Percentiles rank a stretch among this genome's conserved stretches.
Conservation (phyloP, 495 filamentous ascomycete genomes). For the Monascus purpureus region DNA sequence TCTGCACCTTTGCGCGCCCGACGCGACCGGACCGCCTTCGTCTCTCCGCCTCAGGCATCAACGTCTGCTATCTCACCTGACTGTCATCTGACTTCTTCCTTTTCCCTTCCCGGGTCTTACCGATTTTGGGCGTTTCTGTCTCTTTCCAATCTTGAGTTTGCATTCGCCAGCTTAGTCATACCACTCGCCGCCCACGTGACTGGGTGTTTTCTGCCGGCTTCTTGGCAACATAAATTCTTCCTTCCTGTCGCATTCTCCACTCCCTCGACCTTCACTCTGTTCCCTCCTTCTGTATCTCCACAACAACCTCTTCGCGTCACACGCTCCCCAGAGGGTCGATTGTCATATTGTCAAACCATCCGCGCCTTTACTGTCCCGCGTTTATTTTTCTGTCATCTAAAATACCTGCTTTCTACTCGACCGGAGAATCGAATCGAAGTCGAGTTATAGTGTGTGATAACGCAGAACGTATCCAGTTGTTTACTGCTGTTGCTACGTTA, state of each 20-base stretch:
- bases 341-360: too few species aligned
- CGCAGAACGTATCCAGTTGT: slow-evolving; percentile 18
- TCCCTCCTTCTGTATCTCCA: slow-evolving; percentile 5
- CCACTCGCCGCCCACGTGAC: slow-evolving; percentile 28
- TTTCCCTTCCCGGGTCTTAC: too few species aligned
- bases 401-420: slow-evolving; percentile 10
- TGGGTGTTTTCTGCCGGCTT: slow-evolving; percentile 9
- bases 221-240: slow-evolving; percentile 35
- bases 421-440: slow-evolving; percentile 8
- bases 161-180: slow-evolving; percentile 12
- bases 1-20: slow-evolving; percentile 1
- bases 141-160: slow-evolving; percentile 6
- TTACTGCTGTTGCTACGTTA: slow-evolving; percentile 8
- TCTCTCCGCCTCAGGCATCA: slow-evolving; percentile 10
- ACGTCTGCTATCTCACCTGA: slow-evolving; percentile 2
- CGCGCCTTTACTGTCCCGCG: too few species aligned
- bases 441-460: slow-evolving; percentile 22
- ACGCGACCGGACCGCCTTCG: slow-evolving; percentile 10
- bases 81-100: slow-evolving; percentile 7
- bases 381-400: slow-evolving; percentile 15
- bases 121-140: too few species aligned
- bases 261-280: slow-evolving; percentile 17
- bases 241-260: slow-evolving; percentile 36
- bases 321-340: too few species aligned
- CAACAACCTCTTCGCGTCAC: background rate